Evolutionary conservation across 495 filamentous ascomycete species (phyloP), one percentile per base, ranked within the genome.

Genomic region (Penicillium cataractarum): DNA sequence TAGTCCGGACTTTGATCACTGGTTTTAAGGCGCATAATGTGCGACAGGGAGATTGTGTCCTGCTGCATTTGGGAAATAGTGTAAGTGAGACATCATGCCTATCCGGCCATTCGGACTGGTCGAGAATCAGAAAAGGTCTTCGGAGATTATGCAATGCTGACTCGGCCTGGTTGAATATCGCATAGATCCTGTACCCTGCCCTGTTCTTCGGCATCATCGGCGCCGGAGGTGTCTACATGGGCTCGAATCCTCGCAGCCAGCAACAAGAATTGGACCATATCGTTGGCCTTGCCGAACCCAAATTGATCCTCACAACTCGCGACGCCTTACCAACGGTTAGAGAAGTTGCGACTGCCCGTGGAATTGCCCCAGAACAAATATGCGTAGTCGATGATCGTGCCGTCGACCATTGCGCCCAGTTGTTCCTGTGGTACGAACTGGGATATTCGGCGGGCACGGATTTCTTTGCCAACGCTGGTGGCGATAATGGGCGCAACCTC

Each of bases 51-150:
- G 84, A 89, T 66, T 85, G 80, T 68, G 84, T 89, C 15, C 76
- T 87, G 65, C 66, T 89, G 46, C 83, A 87, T 64, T 73, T 87
- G 37, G 86, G 86, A 59, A 90, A 89, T 59, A 83, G 82, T 68
- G 84, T 86, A 65, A 74, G 77, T 70, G 13, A 7, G 8, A 53
- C 5, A 7, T 22, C 19, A 33, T 26, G 21, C 0, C 51, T 5
- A n/a, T 27, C 6, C 21, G 37, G 37, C 6, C 9, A 29, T 37
- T 32, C 13, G 37, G 49, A 35, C 32, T 40, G 24, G 13, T 35
- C 40, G 21, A 31, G 52, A 54, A 52, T 27, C 8, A 46, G 24
- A 46, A 46, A 24, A 2, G 6, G 8, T 12, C 0, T 17, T 44
- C 27, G 51, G 22, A 57, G 65, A 63, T 40, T 40, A 60, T 65